Evolutionary conservation across 129 eudicot species (phyloP).

Genomic region (Smallanthus sonchifolius): DNA sequence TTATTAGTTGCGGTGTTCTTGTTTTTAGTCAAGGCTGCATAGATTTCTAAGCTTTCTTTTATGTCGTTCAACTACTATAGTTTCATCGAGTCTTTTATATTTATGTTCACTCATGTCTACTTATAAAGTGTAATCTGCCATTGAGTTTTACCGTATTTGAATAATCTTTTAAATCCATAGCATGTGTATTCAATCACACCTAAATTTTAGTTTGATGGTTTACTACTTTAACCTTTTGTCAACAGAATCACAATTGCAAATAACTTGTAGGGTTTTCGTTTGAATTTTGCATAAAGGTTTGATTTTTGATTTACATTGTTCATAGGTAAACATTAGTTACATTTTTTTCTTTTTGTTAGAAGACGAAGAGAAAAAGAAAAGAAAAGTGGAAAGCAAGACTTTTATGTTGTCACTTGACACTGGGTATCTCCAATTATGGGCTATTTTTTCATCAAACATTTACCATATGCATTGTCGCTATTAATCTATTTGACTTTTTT

Average conservation of each 20-base stretch:
- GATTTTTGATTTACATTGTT: too few species aligned
- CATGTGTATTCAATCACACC: neutral
- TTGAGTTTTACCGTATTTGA: neutral
- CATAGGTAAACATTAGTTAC: neutral
- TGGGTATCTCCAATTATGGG: neutral
- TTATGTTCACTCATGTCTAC: neutral
- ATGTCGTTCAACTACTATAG: neutral
- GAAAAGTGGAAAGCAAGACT: too few species aligned
- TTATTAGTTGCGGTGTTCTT: neutral
- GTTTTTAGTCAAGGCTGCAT: neutral
- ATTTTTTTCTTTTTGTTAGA: neutral
- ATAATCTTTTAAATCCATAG: neutral
- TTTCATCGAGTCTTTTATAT: neutral
- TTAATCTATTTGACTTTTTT: neutral
- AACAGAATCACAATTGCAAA: neutral
- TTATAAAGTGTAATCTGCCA: neutral
- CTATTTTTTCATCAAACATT: too few species aligned
- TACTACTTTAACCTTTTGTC: neutral
- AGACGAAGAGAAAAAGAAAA: neutral
- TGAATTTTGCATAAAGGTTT: neutral
- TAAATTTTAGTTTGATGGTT: neutral
- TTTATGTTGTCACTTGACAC: neutral
- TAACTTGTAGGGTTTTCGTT: neutral
- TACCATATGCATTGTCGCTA: neutral
- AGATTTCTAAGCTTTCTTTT: neutral